Conservation (phyloP, 139 green algal genomes). For the Picochlorum costavermella region DNA sequence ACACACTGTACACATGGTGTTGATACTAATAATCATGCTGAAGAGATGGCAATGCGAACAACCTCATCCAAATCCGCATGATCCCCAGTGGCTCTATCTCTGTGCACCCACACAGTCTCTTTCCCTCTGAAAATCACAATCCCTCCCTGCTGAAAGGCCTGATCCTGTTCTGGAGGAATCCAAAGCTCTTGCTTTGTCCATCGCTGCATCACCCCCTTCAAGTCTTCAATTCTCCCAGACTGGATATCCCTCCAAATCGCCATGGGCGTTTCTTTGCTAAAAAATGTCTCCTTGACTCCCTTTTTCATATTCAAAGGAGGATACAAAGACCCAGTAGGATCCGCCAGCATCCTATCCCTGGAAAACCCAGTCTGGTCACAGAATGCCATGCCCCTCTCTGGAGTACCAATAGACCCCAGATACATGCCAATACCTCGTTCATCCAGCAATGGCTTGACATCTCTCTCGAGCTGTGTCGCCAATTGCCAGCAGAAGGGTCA, state of each 20-base stretch:
- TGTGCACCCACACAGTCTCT: conserved; percentile 41
- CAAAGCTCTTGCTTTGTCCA: conserved; percentile 55
- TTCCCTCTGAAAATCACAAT: conserved; percentile 64
- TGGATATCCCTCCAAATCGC: conserved; percentile 43
- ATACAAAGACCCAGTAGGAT: conserved; percentile 67
- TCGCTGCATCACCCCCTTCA: conserved; percentile 42
- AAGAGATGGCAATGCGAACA: conserved; percentile 14
- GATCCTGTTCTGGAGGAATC: conserved; percentile 56
- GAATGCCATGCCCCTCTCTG: conserved; percentile 60
- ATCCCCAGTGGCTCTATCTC: conserved; percentile 57
- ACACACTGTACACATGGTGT: too few relatives aligned
- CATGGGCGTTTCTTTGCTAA: conserved; percentile 48
- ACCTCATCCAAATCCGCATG: conserved; percentile 54
- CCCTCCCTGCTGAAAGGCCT: conserved; percentile 43
- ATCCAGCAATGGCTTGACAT: conserved; percentile 68
- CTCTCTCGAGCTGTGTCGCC: conserved; percentile 54
- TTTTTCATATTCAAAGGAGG: conserved; percentile 59
- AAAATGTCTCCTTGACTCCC: conserved; percentile 46
- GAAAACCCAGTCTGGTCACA: conserved; percentile 59
- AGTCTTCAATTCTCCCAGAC: conserved; percentile 34
- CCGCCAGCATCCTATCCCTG: conserved; percentile 58
- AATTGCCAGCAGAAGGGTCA: conserved; percentile 80
- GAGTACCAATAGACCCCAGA: conserved; percentile 67
- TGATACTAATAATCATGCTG: too few relatives aligned
- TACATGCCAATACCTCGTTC: conserved; percentile 50